A percentile compares a stretch with the other conserved stretches of the same genome.
Conservation (phyloP, 176 grass and related monocot genomes). For the Oryza meridionalis region DNA sequence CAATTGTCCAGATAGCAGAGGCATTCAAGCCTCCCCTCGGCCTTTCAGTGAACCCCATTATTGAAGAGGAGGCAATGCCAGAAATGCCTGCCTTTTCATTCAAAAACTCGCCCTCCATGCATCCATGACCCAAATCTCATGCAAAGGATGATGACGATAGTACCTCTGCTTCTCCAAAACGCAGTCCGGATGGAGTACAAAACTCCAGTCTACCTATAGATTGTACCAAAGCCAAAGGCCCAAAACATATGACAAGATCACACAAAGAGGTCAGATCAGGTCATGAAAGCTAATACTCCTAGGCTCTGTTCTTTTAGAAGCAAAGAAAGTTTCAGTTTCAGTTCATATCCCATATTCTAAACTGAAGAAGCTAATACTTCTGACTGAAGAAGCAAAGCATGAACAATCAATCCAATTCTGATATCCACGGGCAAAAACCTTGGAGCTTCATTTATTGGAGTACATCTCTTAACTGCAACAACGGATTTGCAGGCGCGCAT, state of each 20-base stretch:
- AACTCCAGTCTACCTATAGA: background rate
- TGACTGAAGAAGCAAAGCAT: background rate
- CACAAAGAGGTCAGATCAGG: background rate
- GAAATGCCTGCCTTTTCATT: conserved; percentile 25
- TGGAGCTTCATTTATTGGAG: background rate
- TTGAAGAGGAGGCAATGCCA: background rate
- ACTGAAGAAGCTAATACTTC: background rate
- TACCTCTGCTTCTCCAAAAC: background rate
- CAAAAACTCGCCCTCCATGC: background rate
- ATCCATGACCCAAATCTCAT: background rate
- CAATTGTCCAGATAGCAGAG: background rate
- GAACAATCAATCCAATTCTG: background rate
- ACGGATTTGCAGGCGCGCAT: conserved; percentile 31
- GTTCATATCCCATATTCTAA: background rate
- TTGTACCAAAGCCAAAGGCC: background rate
- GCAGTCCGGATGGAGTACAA: background rate
- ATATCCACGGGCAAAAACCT: background rate
- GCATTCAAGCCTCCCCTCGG: conserved; percentile 10
- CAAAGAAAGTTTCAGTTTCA: background rate
- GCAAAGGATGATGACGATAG: background rate
- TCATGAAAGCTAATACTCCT: too few species aligned
- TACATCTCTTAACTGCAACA: background rate
- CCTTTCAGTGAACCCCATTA: conserved; percentile 12
- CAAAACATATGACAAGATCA: background rate
- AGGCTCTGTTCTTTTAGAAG: background rate